Percentiles rank a stretch among this genome's conserved stretches.
phyloP scores from a whole-genome alignment of 2,329 filamentous ascomycete genomes.

The Dactylellina parvicollis region DNA sequence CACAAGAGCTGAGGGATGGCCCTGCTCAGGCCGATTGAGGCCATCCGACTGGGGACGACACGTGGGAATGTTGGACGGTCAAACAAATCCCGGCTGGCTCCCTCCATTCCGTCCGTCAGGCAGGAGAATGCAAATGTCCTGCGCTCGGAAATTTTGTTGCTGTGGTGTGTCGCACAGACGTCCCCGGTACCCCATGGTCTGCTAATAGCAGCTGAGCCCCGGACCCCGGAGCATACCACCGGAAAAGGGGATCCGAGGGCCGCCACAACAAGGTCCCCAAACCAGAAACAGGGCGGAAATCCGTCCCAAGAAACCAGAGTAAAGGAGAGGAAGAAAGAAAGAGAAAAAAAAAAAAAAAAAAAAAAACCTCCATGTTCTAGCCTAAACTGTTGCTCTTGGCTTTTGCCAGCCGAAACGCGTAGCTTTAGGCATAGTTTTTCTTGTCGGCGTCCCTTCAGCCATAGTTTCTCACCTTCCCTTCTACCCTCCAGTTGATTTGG shows the following conservation, averaged over 20 bases:
- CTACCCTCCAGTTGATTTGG: conserved; percentile 9
- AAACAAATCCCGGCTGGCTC: conserved; percentile 20
- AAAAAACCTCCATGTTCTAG: conserved; percentile 35
- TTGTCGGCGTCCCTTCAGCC: conserved; percentile 28
- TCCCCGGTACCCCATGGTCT: conserved; percentile 18
- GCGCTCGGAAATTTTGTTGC: conserved; percentile 44
- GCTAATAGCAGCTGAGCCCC: not conserved
- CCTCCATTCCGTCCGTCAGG: conserved; percentile 42
- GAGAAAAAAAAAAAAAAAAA: not conserved
- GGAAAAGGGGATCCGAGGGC: conserved; percentile 11
- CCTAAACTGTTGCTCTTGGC: conserved; percentile 47
- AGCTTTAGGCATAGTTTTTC: not conserved
- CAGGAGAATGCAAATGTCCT: conserved; percentile 19
- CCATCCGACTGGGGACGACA: conserved; percentile 18
- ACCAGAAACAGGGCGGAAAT: not conserved
- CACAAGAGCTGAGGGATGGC: conserved; percentile 1
- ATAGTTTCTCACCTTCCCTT: conserved; percentile 48
- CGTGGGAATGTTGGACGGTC: conserved; percentile 42
- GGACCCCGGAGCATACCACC: not conserved
- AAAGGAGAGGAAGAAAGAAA: not conserved
- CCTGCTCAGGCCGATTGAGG: conserved; percentile 1
- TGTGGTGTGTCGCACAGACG: conserved; percentile 34
- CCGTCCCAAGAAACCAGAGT: not conserved
- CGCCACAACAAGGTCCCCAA: conserved; percentile 5
- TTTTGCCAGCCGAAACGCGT: conserved; percentile 11